Evolutionary conservation across 1,284 basidiomycete genomes (phyloP), one percentile per base, ranked within the genome.

Genomic region (Irpex lacteus): DNA sequence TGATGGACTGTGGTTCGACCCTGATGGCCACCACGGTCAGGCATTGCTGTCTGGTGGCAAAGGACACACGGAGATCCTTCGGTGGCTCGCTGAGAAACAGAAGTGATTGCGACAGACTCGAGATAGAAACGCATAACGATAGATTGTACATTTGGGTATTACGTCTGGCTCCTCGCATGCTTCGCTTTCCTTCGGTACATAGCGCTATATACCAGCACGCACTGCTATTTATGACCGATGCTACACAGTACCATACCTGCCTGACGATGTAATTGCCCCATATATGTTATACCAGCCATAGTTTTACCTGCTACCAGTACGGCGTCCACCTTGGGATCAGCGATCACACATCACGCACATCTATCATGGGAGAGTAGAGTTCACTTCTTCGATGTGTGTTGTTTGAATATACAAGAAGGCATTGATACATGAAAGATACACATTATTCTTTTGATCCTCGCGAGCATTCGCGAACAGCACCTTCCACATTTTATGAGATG

Each of bases 1-100:
- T 49, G 82, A 88, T 71, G 88, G 90, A 13, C 76, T 95, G 4
- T 86, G 84, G 76, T 91, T 86, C 71, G 87, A 94, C 71, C 82
- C 88, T 2, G 71, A 85, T 7, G 91, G 84, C 4, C 81, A 80
- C 2, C 93, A 95, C 72, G 93, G 93, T 0, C 83, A 91, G 70
- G 87, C 91, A 8, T 80, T 95, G 19, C 74, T 87, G 32, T 78
- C 77, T 49, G 84, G 84, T 50, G 81, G 87, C 8, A 74, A 77
- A 60, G 82, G 85, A 9, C 82, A 90, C 70, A 75, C 80, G 21
- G 78, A 84, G 69, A 85, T 95, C 61, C 76, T 93, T 62, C 78
- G 79, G 63, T 95, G 91, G 88, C 76, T 92, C 77, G 60, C 62
- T 67, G 34, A 59, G 64, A 13, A 65, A 60, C 58, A 32, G n/a